Evolutionary conservation across 108 stramenopile species (phyloP).

Genomic region (Mediolabrus comicus): DNA sequence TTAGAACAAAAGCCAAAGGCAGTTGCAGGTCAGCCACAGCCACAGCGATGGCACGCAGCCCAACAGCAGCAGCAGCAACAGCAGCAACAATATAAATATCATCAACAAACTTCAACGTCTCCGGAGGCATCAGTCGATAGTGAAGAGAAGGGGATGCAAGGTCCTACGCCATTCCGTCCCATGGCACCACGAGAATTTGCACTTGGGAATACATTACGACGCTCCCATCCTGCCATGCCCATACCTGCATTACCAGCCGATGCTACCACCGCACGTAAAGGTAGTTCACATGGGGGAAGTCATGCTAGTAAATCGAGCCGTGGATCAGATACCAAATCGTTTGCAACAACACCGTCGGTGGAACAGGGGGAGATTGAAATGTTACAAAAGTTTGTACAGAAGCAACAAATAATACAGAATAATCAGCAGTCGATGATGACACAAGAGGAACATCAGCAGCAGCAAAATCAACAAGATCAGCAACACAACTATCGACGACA

Average conservation of each 20-base stretch:
- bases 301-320: neutral
- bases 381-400: neutral
- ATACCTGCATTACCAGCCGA: neutral
- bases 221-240: constrained; percentile 8
- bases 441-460: neutral
- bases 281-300: neutral
- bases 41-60: neutral
- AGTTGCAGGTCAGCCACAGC: too few relatives aligned
- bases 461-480: neutral
- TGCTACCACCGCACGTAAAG: neutral
- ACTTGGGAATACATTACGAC: constrained; percentile 12
- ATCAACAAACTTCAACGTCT: neutral
- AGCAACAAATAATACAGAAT: neutral
- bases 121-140: neutral
- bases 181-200: constrained; percentile 40
- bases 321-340: neutral
- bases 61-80: constrained; percentile 1
- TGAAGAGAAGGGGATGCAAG: neutral
- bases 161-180: constrained; percentile 39
- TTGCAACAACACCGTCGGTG: too few relatives aligned
- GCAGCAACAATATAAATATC: neutral
- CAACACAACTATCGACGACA: neutral
- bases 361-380: neutral
- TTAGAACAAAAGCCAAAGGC: neutral
- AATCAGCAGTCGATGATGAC: neutral